Percentiles rank a stretch among this genome's conserved stretches.
Conservation (phyloP, 129 eudicot genomes). For the Logfia minima region DNA sequence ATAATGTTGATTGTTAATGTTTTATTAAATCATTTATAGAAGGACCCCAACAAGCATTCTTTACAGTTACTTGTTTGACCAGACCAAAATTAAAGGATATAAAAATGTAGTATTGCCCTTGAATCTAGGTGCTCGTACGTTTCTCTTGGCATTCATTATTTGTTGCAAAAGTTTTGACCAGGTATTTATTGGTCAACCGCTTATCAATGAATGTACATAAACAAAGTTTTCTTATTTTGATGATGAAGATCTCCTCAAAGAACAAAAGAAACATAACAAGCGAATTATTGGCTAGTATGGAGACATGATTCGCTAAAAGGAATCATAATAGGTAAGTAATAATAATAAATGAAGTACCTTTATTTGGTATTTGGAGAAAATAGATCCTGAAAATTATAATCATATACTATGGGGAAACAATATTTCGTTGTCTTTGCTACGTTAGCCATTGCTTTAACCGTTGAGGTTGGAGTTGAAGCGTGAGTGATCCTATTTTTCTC, state of each 20-base stretch:
- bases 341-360: neutral
- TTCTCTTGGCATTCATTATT: slow-evolving; percentile 11
- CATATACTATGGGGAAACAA: slow-evolving; percentile 1
- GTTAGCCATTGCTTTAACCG: slow-evolving; percentile 22
- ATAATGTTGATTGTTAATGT: too few species aligned
- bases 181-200: slow-evolving; percentile 17
- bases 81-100: neutral
- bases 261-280: neutral
- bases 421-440: slow-evolving; percentile 4
- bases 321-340: neutral
- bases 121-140: neutral
- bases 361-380: neutral
- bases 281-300: neutral
- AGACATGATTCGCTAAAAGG: neutral
- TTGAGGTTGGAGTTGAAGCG: slow-evolving; percentile 22
- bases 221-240: neutral
- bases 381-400: neutral
- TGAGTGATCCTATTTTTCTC: slow-evolving; percentile 30
- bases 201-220: neutral
- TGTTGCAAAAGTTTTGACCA: neutral
- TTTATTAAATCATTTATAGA: too few species aligned
- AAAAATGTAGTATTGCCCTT: neutral
- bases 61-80: neutral
- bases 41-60: neutral
- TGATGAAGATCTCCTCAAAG: neutral